Base-by-base conservation (phyloP, 306 rosid species). In the Quillaja saponaria region DNA sequence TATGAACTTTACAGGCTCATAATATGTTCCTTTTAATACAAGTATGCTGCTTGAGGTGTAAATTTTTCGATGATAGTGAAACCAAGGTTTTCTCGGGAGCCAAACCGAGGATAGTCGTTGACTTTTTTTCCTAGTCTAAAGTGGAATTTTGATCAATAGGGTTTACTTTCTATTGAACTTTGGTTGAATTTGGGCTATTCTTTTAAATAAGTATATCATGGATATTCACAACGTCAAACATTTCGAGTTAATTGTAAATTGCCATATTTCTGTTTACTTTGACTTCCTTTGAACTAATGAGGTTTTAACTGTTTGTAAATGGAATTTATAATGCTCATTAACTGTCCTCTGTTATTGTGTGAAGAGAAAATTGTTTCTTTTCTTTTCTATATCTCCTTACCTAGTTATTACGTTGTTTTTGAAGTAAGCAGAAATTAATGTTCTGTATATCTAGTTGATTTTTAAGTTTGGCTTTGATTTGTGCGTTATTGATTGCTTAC, bases 341-440 rank as follows among this genome's bases (percentile, higher is more conserved):
- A n/a, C n/a, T n/a, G n/a, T n/a, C n/a, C n/a, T n/a, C n/a, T n/a
- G n/a, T n/a, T n/a, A n/a, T n/a, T n/a, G n/a, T n/a, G 41, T 0
- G 58, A 63, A 38, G 56, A 51, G 28, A 40, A 39, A 28, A 13
- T 14, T 47, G 17, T 40, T 66, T 53, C 40, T 40, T 34, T 20
- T 35, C 21, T 20, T 48, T 40, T 25, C 4, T 4, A 25, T n/a
- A n/a, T n/a, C n/a, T 4, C 31, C 3, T 25, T 17, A 6, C 7
- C 9, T 34, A 13, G 38, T 33, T 13, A 38, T 41, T 10, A 37
- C 49, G 7, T 28, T 57, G 48, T 38, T 45, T 39, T 53, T 52
- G 67, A 41, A 66, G 55, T 58, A 49, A 20, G 51, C 35, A 16
- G 33, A 6, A 2, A 25, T 25, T 25, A 25, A 25, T 25, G 2